These are phyloP conservation scores for Hanseniaspora jakobsenii DNA, from an alignment of 805 yeast genomes.

Conservation along the genomic window DNA sequence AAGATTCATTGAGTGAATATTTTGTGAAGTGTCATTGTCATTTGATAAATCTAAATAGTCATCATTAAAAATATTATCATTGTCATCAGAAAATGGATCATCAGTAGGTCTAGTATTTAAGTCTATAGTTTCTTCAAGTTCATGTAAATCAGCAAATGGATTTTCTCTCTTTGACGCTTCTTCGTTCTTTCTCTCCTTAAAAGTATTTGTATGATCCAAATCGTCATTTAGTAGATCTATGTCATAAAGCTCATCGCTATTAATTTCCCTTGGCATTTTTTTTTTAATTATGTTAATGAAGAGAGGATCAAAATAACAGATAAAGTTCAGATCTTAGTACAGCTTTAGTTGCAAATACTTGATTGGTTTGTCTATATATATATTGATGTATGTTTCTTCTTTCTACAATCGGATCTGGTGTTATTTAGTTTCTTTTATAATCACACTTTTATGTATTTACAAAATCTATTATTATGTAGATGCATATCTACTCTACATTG, in stretches of 20 bases:
- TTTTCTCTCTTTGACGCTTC: too few species aligned
- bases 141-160: conserved; percentile 17
- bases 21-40: too few species aligned
- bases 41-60: not conserved
- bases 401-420: too few species aligned
- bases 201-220: conserved; percentile 16
- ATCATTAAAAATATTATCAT: conserved; percentile 15
- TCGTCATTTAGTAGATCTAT: conserved; percentile 29
- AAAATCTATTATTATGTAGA: too few species aligned
- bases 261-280: not conserved
- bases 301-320: too few species aligned
- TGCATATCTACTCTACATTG: too few species aligned
- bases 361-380: not conserved
- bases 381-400: too few species aligned
- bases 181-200: conserved; percentile 14
- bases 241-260: conserved; percentile 31
- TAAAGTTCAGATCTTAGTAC: too few species aligned
- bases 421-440: too few species aligned
- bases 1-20: not conserved
- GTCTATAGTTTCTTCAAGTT: conserved; percentile 28
- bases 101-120: conserved; percentile 28
- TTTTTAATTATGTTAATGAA: too few species aligned
- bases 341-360: too few species aligned
- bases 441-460: too few species aligned
- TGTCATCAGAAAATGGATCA: conserved; percentile 23